Base-by-base conservation (phyloP, 2,329 filamentous ascomycete species). In the Colletotrichum plurivorum region DNA sequence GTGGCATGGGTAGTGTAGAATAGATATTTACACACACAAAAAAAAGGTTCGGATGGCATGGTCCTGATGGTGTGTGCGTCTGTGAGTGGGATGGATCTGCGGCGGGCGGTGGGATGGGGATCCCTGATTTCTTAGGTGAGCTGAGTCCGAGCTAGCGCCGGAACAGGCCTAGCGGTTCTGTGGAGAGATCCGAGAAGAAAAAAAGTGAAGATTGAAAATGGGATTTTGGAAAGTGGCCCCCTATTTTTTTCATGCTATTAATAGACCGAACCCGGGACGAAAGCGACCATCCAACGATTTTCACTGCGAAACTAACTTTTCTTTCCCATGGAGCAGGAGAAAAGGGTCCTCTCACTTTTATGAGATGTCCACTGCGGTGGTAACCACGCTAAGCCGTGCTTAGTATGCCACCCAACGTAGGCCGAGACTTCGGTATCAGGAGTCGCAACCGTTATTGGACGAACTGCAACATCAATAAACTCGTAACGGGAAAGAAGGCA, bases 81-180 rank as follows among this genome's bases (percentile, higher is more conserved):
- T 36, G 16, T 31, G 51, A 27, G 59, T 31, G 25, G 45, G 31
- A 36, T 36, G 31, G 59, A 62, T 62, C 58, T 62, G 49, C 49
- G 59, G 57, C 49, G 53, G 49, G 36, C 48, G 13, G 20, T 46
- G 16, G 25, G 27, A 4, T n/a, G 18, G 52, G 18, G 52, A 48
- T 46, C 59, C 39, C 53, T 49, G 48, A 39, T 39, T 66, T 57
- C 54, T 69, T 59, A 60, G 61, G 66, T 60, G 66, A 69, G 54
- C 61, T 45, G 52, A 55, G 12, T 27, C 46, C 27, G 53, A 41
- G 27, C 27, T 56, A 63, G 46, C 18, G 22, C 48, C 54, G 61
- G 31, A 58, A 39, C 31, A n/a, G 39, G 53, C 53, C 41, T 65
- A 59, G 61, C 49, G 46, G 39, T 27, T 18, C 48, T 41, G 46